Evolutionary conservation across 495 filamentous ascomycete species (phyloP), one percentile per base, ranked within the genome.

Genomic region (Barbatosphaeria neglecta): DNA sequence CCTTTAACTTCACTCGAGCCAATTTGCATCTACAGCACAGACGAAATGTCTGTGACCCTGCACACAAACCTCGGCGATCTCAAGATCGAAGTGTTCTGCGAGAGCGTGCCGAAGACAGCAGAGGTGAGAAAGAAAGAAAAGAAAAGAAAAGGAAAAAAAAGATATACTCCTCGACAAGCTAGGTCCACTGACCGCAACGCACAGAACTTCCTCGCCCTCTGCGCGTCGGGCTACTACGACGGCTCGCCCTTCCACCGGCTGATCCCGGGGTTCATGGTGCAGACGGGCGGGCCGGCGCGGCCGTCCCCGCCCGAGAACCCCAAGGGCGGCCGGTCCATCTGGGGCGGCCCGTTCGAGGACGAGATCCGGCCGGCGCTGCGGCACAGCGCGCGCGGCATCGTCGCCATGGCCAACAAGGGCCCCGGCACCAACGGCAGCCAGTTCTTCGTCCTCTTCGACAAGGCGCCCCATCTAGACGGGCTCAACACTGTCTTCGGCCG

Each of bases 21-120:
- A 19, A 37, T 38, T 3, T 33, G 19, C 20, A 38, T 16, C 39
- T 41, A n/a, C 4, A 6, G 24, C 45, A 41, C 10, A 25, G 16
- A 19, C 24, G 19, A 22, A 37, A 81, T 81, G 77, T 77, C 75
- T 19, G 70, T 76, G 52, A 78, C 92, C 64, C 76, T 98, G 10
- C 88, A 95, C 69, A 98, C 92, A 37, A 84, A 81, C 16, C 75
- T 83, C 45, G 92, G 92, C 52, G 84, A 90, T 65, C 76, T 98
- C 58, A 98, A 97, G 66, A 79, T 97, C 61, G 92, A 98, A 62
- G 70, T 98, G 45, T 97, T 96, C 69, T 96, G 90, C 69, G 87
- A 95, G 68, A 80, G 82, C 55, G 86, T 93, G 22, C 92, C 92
- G 43, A 83, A 93, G 63, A 95, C 93, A 2, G 81, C 86, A 46